Percentiles rank a stretch among this genome's conserved stretches.
These are phyloP conservation scores for Incumbomyces lentus DNA, from an alignment of 2,329 filamentous ascomycete species.

Conservation along the genomic window DNA sequence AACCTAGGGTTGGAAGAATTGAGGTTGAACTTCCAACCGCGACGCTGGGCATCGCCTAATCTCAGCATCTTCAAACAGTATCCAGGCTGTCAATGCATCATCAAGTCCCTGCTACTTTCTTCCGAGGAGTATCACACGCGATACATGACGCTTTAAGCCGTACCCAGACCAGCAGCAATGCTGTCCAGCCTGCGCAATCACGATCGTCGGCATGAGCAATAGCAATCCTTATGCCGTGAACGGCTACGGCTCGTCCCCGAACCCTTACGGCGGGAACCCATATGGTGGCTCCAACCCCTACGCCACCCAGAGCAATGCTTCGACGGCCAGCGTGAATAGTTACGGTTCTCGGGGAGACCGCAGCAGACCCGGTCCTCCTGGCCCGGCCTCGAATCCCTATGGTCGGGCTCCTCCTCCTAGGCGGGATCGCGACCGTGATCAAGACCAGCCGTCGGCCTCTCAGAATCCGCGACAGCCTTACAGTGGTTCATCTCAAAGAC, in stretches of 20 bases:
- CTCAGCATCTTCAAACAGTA: no score
- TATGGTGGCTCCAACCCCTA: constrained; percentile 4
- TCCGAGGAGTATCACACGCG: no score
- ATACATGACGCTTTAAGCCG: no score
- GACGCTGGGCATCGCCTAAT: no score
- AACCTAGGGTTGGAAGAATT: no score
- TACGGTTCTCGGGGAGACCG: constrained; percentile 15
- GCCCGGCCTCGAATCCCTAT: constrained; percentile 13
- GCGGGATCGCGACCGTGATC: constrained; percentile 2
- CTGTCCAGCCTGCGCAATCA: neutral
- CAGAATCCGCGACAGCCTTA: neutral
- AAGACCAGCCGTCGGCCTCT: constrained; percentile 4
- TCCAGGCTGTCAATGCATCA: no score
- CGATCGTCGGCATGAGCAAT: constrained; percentile 5
- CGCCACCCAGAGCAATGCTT: constrained; percentile 16
- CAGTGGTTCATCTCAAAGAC: constrained; percentile 7
- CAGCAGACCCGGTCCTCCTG: constrained; percentile 10
- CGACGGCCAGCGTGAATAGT: constrained; percentile 19
- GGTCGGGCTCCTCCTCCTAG: constrained; percentile 8
- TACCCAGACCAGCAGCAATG: neutral
- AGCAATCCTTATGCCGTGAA: constrained; percentile 10
- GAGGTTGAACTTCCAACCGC: no score
- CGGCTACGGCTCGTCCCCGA: constrained; percentile 6
- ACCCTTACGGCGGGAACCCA: constrained; percentile 6
- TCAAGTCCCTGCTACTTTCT: no score